A percentile compares a stretch with the other conserved stretches of the same genome.
Evolutionary conservation across 2,329 filamentous ascomycete species (phyloP).

Genomic region (Hymenoscyphus albidus): DNA sequence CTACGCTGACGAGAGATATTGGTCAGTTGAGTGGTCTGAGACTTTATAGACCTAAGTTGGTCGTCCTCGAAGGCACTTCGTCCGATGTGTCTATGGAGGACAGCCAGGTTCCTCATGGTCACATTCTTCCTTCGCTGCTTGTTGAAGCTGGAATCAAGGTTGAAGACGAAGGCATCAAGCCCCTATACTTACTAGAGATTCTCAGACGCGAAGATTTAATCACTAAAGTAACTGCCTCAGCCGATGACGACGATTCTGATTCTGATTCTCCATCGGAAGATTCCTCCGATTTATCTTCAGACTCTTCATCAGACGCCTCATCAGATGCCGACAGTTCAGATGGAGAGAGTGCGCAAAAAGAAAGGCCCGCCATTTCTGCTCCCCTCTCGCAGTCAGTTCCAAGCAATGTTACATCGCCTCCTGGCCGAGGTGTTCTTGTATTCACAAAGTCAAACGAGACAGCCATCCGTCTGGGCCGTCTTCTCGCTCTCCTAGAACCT

Average conservation of each 20-base stretch:
- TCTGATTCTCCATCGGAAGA: background rate
- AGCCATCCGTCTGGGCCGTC: slow-evolving; percentile 78
- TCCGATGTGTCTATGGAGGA: slow-evolving; percentile 29
- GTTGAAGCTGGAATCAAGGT: slow-evolving; percentile 65
- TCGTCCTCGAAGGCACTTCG: slow-evolving; percentile 61
- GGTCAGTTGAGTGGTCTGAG: slow-evolving; percentile 72
- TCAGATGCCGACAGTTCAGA: slow-evolving; percentile 12
- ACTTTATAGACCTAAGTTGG: slow-evolving; percentile 68
- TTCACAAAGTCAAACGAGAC: slow-evolving; percentile 91
- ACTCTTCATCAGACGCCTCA: slow-evolving; percentile 25
- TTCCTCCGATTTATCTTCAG: slow-evolving; percentile 31
- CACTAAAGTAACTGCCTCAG: slow-evolving; percentile 14
- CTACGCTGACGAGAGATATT: slow-evolving; percentile 85
- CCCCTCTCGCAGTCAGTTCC: background rate
- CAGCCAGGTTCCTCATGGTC: slow-evolving; percentile 41
- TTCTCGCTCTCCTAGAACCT: slow-evolving; percentile 66
- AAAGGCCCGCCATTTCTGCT: background rate
- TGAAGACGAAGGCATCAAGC: slow-evolving; percentile 67
- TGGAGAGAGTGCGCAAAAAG: slow-evolving; percentile 1
- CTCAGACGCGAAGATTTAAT: slow-evolving; percentile 55
- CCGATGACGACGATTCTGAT: slow-evolving; percentile 22
- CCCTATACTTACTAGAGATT: slow-evolving; percentile 78
- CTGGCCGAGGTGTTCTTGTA: slow-evolving; percentile 56
- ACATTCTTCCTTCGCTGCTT: slow-evolving; percentile 60
- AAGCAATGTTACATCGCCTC: slow-evolving; percentile 4